phyloP scores from a whole-genome alignment of 345 rosid genomes.

The Lepidium didymum region DNA sequence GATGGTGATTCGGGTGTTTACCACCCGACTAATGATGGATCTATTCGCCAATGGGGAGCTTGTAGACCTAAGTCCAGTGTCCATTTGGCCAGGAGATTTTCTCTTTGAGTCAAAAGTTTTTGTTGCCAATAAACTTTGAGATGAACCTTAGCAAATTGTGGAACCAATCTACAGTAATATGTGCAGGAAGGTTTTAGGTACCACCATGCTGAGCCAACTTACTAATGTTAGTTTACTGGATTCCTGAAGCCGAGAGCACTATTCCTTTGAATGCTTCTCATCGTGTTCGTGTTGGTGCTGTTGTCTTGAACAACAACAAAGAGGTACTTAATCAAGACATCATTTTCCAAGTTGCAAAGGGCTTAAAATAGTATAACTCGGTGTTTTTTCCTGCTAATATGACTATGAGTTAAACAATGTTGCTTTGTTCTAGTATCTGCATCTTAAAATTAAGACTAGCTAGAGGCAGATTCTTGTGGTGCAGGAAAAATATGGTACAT shows the following conservation, averaged over 20 bases:
- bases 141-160: no score
- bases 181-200: slow-evolving; percentile 66
- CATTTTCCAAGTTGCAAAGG: background rate
- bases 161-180: no score
- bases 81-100: no score
- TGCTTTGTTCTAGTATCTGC: background rate
- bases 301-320: slow-evolving; percentile 57
- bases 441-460: background rate
- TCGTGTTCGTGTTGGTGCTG: slow-evolving; percentile 63
- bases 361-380: no score
- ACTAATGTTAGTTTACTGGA: slow-evolving; percentile 85
- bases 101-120: no score
- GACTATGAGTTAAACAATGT: background rate
- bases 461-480: slow-evolving; percentile 60
- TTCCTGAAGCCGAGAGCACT: slow-evolving; percentile 52
- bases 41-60: no score
- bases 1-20: no score
- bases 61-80: no score
- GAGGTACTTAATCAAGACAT: slow-evolving; percentile 39
- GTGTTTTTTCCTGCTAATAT: background rate
- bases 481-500: slow-evolving; percentile 61
- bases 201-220: slow-evolving; percentile 81
- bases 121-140: no score
- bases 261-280: slow-evolving; percentile 80
- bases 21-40: no score